A percentile compares a stretch with the other conserved stretches of the same genome.
Evolutionary conservation across 2,329 filamentous ascomycete genomes (phyloP).

Genomic region (Scedosporium apiospermum): DNA sequence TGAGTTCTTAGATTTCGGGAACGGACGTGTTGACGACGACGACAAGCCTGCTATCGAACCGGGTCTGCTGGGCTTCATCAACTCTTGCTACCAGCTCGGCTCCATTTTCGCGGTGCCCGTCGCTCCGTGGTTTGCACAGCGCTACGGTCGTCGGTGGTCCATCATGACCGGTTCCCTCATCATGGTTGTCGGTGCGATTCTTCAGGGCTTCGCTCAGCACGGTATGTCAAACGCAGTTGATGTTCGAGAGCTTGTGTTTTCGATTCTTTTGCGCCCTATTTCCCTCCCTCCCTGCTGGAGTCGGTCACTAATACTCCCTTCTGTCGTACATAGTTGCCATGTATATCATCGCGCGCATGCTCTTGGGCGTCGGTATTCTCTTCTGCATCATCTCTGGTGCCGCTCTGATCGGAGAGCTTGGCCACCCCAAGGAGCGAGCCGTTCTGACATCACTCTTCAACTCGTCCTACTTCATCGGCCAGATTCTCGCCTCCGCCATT

Average conservation of each 20-base stretch:
- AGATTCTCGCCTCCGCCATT: slow-evolving; percentile 38
- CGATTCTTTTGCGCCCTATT: background rate
- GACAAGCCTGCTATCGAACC: slow-evolving; percentile 17
- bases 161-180: slow-evolving; percentile 45
- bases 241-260: background rate
- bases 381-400: slow-evolving; percentile 51
- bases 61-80: slow-evolving; percentile 35
- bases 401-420: slow-evolving; percentile 48
- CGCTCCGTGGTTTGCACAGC: slow-evolving; percentile 40
- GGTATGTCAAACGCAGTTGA: slow-evolving; percentile 12
- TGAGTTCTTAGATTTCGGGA: slow-evolving; percentile 8
- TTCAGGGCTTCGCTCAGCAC: slow-evolving; percentile 43
- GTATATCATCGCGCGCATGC: slow-evolving; percentile 50
- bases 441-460: slow-evolving; percentile 50
- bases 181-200: slow-evolving; percentile 43
- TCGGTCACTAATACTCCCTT: background rate
- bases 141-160: slow-evolving; percentile 38
- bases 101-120: slow-evolving; percentile 44
- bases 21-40: slow-evolving; percentile 11
- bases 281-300: background rate
- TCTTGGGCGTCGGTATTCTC: slow-evolving; percentile 51
- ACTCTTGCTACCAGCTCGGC: slow-evolving; percentile 45
- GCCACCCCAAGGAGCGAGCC: slow-evolving; percentile 50
- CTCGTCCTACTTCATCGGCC: slow-evolving; percentile 44
- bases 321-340: slow-evolving; percentile 26